Conservation (phyloP, 495 filamentous ascomycete genomes). For the Neurospora hispaniola region DNA sequence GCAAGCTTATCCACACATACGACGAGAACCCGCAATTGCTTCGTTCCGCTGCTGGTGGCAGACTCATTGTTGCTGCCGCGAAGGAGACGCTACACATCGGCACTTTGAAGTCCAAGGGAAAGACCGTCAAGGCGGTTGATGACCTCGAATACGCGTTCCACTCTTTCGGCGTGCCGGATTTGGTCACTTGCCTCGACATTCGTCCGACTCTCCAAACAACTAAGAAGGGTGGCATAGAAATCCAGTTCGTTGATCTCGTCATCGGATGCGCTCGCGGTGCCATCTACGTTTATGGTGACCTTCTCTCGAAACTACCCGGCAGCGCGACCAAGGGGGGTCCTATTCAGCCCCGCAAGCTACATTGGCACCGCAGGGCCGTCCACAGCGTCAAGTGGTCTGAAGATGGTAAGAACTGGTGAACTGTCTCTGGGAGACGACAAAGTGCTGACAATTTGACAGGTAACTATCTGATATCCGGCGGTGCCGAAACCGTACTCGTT, state of each 20-base stretch:
- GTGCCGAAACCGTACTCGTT: slow-evolving; percentile 78
- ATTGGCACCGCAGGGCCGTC: slow-evolving; percentile 86
- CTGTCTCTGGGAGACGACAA: not conserved
- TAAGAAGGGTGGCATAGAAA: slow-evolving; percentile 25
- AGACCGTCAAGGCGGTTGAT: slow-evolving; percentile 13
- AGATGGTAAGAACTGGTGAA: slow-evolving; percentile 55
- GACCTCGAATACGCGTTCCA: slow-evolving; percentile 39
- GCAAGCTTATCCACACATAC: slow-evolving; percentile 23
- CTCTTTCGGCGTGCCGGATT: slow-evolving; percentile 40
- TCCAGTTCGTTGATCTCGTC: slow-evolving; percentile 51
- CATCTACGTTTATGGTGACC: slow-evolving; percentile 67
- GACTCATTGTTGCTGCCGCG: slow-evolving; percentile 29
- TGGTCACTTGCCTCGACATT: slow-evolving; percentile 48
- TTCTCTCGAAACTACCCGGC: slow-evolving; percentile 44
- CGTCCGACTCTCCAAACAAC: slow-evolving; percentile 16
- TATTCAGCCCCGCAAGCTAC: slow-evolving; percentile 49
- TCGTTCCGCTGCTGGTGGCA: slow-evolving; percentile 16
- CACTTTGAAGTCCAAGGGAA: slow-evolving; percentile 14
- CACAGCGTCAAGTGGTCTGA: slow-evolving; percentile 74
- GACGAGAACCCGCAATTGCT: slow-evolving; percentile 23
- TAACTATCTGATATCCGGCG: slow-evolving; percentile 93
- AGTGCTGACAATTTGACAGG: slow-evolving; percentile 40
- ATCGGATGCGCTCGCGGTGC: slow-evolving; percentile 64
- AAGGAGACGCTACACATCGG: slow-evolving; percentile 29
- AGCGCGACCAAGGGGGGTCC: slow-evolving; percentile 22